Conservation (phyloP, 768 basidiomycete genomes). For the Flagelloscypha sp. region DNA sequence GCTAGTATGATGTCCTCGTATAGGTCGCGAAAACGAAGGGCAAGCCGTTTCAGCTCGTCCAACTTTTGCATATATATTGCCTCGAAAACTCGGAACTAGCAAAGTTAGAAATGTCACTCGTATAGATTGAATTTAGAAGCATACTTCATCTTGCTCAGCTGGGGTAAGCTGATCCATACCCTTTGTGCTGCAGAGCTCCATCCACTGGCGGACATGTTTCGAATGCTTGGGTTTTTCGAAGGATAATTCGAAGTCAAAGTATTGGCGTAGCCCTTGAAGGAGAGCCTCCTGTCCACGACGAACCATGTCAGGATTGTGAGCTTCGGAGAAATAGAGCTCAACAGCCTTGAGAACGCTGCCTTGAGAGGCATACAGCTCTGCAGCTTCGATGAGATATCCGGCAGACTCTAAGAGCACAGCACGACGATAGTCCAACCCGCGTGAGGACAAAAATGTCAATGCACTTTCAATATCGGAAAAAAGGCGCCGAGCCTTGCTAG, state of each 20-base stretch:
- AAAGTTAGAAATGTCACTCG: neutral
- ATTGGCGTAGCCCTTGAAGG: conserved; percentile 37
- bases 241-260: conserved; percentile 30
- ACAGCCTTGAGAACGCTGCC: conserved; percentile 42
- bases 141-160: conserved; percentile 4
- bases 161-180: conserved; percentile 6
- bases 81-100: no score
- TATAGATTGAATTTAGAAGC: neutral
- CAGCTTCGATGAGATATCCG: conserved; percentile 40
- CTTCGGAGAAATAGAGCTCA: conserved; percentile 31
- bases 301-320: conserved; percentile 16
- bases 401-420: conserved; percentile 35
- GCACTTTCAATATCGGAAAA: conserved; percentile 46
- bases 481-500: conserved; percentile 40
- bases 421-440: conserved; percentile 41
- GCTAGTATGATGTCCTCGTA: no score
- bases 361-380: conserved; percentile 40
- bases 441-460: conserved; percentile 50
- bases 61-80: conserved; percentile 7
- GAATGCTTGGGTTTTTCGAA: conserved; percentile 5
- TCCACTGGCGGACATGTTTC: conserved; percentile 15
- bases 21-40: no score
- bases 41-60: conserved; percentile 12
- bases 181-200: conserved; percentile 16
- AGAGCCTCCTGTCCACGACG: conserved; percentile 29